Evolutionary conservation across 1,139 yeast genomes (phyloP), one percentile per base, ranked within the genome.

Genomic region (Blastobotrys illinoisensis): DNA sequence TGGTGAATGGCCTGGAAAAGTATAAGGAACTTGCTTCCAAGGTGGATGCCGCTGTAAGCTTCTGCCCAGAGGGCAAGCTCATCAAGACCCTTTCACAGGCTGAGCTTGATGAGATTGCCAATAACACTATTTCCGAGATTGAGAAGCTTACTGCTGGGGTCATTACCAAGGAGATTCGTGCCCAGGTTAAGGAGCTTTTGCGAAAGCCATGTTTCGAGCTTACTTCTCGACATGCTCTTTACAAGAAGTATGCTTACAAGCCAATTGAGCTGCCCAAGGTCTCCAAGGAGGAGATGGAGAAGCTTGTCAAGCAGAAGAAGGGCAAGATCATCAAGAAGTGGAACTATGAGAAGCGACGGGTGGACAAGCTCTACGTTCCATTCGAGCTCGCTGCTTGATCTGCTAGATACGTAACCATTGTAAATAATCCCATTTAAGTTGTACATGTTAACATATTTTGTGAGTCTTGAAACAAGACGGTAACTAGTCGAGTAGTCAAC

Each of bases 241-340:
- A 71, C 54, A 74, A 79, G 60, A 67, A 62, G 55, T 81, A 64
- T 64, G 75, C 73, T 58, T 56, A 64, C 23, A 59, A 59, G 7
- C 23, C 58, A 59, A 43, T 62, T 14, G 48, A 47, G 26, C 47
- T 55, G 51, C 49, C 51, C 26, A n/a, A 58, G 11, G 56, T 60
- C 40, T 49, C 60, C 21, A 51, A 56, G 14, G 58, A 56, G n/a
- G 67, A 67, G 51, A 63, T 67, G 55, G 68, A 67, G 50, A 68
- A 71, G 63, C 67, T 61, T 54, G 71, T 70, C 44, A 69, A 69
- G 54, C 67, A 69, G 40, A 70, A 69, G 43, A 71, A 73, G 56
- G 78, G 77, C 36, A 64, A 69, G 49, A 60, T 71, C 13, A 69
- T 75, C 54, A 75, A 73, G 61, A 77, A 79, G 57, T 82, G 81